Base-by-base conservation (phyloP, 768 basidiomycete species). In the Suillus hirtellus region DNA sequence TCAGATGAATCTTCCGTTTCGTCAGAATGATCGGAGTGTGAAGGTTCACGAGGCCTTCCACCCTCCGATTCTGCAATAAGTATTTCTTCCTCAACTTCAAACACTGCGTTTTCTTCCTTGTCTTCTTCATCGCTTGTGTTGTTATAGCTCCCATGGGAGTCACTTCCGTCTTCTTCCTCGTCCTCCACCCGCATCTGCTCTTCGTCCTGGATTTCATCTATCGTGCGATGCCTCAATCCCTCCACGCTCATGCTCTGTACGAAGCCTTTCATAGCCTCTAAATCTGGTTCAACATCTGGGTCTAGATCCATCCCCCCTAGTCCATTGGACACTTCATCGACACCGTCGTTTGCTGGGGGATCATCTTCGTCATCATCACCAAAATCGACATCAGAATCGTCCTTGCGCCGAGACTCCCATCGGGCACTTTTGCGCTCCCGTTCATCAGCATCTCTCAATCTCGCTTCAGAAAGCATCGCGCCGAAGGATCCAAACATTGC, bases 361-460 rank as follows among this genome's bases (percentile, higher is more conserved):
- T 73, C 77, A 3, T 70, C 66, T 12, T 69, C 77, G 15, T 77
- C 79, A 4, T 72, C 77, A 53, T 81, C 82, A 1, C 86, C 88
- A 86, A 86, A 89, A 49, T 89, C 85, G 14, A 91, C 64, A 69
- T 92, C 91, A 35, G 87, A 88, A 70, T 89, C 89, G 0, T 81
- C 88, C 50, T 78, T 75, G 59, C 89, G 80, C 72, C 84, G 76
- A 66, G 86, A 81, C n/a, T 78, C 76, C 73, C 78, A 75, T 61
- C 77, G 76, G 3, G 79, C 74, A 68, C 82, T 78, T 27, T 55
- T 69, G 27, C 58, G 66, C 37, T 80, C 79, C 17, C 60, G 65
- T 4, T 61, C 67, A 43, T 73, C 69, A 12, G 70, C 74, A 19
- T 71, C 77, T 19, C 72, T 81, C 67, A 88, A 68, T 66, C 76